These are phyloP conservation scores for Escovopsis weberi DNA, from an alignment of 2,329 filamentous ascomycete genomes.

Conservation along the genomic window DNA sequence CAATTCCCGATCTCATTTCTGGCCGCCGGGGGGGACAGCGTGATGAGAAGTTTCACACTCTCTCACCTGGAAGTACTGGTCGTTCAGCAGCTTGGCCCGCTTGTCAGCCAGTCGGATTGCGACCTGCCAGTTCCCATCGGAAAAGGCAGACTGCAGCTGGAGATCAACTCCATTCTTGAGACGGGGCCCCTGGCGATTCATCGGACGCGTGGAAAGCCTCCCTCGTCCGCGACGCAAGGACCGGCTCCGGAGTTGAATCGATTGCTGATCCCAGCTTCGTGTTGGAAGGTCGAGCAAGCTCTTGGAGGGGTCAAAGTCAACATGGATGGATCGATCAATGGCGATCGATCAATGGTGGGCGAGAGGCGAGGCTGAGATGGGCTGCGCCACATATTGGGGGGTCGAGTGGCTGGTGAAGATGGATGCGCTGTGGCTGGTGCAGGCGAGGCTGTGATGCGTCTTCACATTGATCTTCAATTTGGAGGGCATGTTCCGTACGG, in stretches of 20 bases:
- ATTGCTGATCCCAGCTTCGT: not conserved
- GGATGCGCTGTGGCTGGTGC: not conserved
- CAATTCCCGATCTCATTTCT: not conserved
- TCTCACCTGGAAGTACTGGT: conserved; percentile 41
- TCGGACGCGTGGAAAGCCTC: conserved; percentile 7
- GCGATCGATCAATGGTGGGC: not conserved
- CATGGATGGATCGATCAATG: not conserved
- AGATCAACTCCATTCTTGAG: conserved; percentile 37
- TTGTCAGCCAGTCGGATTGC: conserved; percentile 39
- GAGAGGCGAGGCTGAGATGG: not conserved
- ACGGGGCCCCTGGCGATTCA: conserved; percentile 20
- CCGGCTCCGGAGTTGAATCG: not conserved
- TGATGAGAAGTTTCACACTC: not conserved
- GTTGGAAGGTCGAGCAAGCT: not conserved
- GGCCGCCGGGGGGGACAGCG: too few species aligned
- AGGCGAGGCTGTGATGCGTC: not conserved
- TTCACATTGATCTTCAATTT: not conserved
- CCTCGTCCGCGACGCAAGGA: not conserved
- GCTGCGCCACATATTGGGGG: not conserved
- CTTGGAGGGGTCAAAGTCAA: not conserved
- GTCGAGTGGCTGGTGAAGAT: not conserved
- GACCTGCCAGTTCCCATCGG: conserved; percentile 37
- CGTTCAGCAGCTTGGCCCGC: conserved; percentile 32
- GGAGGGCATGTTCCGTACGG: not conserved
- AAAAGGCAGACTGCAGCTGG: conserved; percentile 40